Evolutionary conservation across 129 eudicot species (phyloP).

Genomic region (Silybum marianum): DNA sequence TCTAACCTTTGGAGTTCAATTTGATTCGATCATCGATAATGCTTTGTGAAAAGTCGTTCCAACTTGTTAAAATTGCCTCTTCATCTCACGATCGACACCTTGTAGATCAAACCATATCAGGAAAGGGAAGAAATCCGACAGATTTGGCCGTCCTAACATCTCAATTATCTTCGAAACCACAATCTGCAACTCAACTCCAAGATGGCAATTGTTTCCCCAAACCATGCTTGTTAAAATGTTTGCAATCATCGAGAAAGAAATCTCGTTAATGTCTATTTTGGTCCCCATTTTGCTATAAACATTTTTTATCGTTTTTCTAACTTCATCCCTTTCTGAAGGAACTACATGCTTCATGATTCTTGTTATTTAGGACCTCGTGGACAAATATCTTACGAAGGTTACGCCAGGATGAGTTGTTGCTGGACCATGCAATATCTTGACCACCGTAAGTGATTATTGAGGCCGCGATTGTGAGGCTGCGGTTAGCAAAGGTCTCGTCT

Average conservation of each 20-base stretch:
- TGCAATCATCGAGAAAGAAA: slow-evolving; percentile 32
- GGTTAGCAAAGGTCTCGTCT: background rate
- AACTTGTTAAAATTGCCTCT: slow-evolving; percentile 33
- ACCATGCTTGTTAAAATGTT: slow-evolving; percentile 50
- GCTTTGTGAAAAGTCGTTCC: slow-evolving; percentile 42
- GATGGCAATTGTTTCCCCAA: slow-evolving; percentile 44
- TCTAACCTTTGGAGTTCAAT: background rate
- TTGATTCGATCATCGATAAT: slow-evolving; percentile 38
- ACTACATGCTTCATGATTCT: background rate
- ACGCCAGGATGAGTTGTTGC: background rate
- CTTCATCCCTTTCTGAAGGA: background rate
- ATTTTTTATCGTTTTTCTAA: background rate
- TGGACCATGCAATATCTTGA: background rate
- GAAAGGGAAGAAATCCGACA: slow-evolving; percentile 49
- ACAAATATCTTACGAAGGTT: background rate
- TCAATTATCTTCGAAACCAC: slow-evolving; percentile 28
- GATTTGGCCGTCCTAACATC: slow-evolving; percentile 42
- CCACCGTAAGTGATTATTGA: background rate
- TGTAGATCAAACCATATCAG: slow-evolving; percentile 51
- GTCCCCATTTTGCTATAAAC: slow-evolving; percentile 32
- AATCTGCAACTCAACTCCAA: slow-evolving; percentile 39
- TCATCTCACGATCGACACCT: slow-evolving; percentile 46
- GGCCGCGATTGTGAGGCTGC: background rate
- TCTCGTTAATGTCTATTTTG: slow-evolving; percentile 38
- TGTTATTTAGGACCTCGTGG: background rate